These are phyloP conservation scores for Leersia perrieri DNA, from an alignment of 176 grass and related monocot genomes.

Conservation along the genomic window DNA sequence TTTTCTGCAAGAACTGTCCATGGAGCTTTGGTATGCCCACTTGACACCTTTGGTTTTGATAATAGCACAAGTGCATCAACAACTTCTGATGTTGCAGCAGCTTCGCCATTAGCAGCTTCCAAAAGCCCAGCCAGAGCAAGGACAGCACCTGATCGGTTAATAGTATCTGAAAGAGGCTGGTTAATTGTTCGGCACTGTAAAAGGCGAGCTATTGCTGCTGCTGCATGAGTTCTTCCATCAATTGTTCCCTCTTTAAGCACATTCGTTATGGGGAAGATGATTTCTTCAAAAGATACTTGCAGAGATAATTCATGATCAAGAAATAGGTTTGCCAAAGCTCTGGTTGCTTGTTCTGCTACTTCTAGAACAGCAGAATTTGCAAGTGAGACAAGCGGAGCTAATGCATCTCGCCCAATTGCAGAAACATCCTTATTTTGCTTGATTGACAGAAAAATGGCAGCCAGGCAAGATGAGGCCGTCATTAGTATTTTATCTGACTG, in stretches of 20 bases:
- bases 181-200: conserved; percentile 63
- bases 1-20: conserved; percentile 86
- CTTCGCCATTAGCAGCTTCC: conserved; percentile 74
- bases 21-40: conserved; percentile 75
- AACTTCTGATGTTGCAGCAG: conserved; percentile 83
- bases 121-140: conserved; percentile 81
- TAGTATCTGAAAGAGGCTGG: conserved; percentile 67
- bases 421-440: conserved; percentile 91
- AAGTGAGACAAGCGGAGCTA: conserved; percentile 61
- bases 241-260: conserved; percentile 81
- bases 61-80: conserved; percentile 88
- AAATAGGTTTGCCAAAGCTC: conserved; percentile 93
- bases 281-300: conserved; percentile 71
- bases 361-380: conserved; percentile 75
- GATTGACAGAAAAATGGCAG: conserved; percentile 94
- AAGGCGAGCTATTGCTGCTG: conserved; percentile 87
- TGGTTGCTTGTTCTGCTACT: conserved; percentile 86
- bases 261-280: conserved; percentile 73
- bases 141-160: conserved; percentile 78
- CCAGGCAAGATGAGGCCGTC: conserved; percentile 80
- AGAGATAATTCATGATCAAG: conserved; percentile 81
- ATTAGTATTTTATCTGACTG: conserved; percentile 81
- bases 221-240: conserved; percentile 94
- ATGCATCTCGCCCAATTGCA: conserved; percentile 75
- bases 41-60: conserved; percentile 80